These are phyloP conservation scores for Neodidymelliopsis sp. DNA, from an alignment of 2,329 filamentous ascomycete species.

Conservation along the genomic window DNA sequence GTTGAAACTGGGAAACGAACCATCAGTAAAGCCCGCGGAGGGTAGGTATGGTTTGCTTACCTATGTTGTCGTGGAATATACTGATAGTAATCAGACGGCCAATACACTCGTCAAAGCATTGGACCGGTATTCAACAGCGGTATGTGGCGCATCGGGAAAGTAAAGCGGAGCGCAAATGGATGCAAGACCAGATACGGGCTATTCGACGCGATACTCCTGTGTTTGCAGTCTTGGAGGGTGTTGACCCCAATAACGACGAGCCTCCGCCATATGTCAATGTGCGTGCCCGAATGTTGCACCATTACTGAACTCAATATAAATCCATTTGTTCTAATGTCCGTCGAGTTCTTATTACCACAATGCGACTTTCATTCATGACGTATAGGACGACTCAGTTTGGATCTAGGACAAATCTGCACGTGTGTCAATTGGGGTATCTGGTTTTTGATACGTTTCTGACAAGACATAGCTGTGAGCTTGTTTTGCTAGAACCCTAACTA, in stretches of 20 bases:
- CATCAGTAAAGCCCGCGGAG: constrained; percentile 18
- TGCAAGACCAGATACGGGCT: constrained; percentile 17
- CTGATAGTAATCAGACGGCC: neutral
- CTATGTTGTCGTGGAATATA: neutral
- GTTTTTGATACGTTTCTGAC: no score
- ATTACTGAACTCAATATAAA: neutral
- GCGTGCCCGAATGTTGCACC: constrained; percentile 11
- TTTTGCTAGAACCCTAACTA: no score
- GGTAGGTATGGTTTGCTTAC: neutral
- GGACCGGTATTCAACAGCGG: constrained; percentile 1
- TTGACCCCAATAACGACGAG: constrained; percentile 12
- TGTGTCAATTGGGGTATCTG: no score
- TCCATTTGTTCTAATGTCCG: no score
- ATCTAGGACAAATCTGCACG: no score
- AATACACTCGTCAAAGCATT: neutral
- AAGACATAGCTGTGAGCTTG: no score
- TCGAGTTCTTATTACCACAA: no score
- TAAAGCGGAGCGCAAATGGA: constrained; percentile 16
- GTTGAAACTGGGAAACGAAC: constrained; percentile 26
- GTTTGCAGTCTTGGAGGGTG: constrained; percentile 21
- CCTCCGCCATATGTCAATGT: constrained; percentile 23
- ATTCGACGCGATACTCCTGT: constrained; percentile 17
- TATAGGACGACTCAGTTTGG: no score
- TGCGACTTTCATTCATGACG: no score
- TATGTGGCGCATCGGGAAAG: constrained; percentile 6